A percentile compares a stretch with the other conserved stretches of the same genome.
These are phyloP conservation scores for Lactifluus rugatus DNA, from an alignment of 768 basidiomycete species.

Conservation along the genomic window DNA sequence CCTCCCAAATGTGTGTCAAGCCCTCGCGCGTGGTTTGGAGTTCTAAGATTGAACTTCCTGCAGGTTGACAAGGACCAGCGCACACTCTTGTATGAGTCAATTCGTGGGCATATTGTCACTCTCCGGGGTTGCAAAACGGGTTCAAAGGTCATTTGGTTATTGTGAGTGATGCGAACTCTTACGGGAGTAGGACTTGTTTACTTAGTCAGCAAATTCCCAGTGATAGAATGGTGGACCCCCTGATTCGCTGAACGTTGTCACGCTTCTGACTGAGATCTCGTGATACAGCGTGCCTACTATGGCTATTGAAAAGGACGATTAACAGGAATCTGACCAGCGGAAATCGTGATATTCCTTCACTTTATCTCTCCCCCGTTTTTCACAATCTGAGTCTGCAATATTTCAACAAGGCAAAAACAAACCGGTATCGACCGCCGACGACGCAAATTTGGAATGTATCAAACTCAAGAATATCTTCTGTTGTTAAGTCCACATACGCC, in stretches of 20 bases:
- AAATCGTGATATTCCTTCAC: slow-evolving; percentile 15
- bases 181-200: not conserved
- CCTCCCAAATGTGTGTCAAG: slow-evolving; percentile 52
- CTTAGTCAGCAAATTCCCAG: slow-evolving; percentile 25
- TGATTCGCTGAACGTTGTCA: slow-evolving; percentile 1
- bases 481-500: slow-evolving; percentile 9
- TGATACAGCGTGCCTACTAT: slow-evolving; percentile 49
- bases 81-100: slow-evolving; percentile 72
- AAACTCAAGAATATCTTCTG: slow-evolving; percentile 15
- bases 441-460: slow-evolving; percentile 15
- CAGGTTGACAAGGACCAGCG: slow-evolving; percentile 85
- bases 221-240: slow-evolving; percentile 44
- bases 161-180: slow-evolving; percentile 32
- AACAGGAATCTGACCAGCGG: slow-evolving; percentile 6
- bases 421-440: not conserved
- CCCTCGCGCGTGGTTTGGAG: not conserved
- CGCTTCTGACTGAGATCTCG: slow-evolving; percentile 16
- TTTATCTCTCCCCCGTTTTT: slow-evolving; percentile 6
- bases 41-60: not conserved
- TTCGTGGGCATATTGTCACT: slow-evolving; percentile 79
- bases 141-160: slow-evolving; percentile 87
- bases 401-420: slow-evolving; percentile 9
- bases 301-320: slow-evolving; percentile 25
- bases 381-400: slow-evolving; percentile 15
- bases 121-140: slow-evolving; percentile 87